These are phyloP conservation scores for Trichoderma sp. DNA, from an alignment of 2,329 filamentous ascomycete genomes.

Conservation along the genomic window DNA sequence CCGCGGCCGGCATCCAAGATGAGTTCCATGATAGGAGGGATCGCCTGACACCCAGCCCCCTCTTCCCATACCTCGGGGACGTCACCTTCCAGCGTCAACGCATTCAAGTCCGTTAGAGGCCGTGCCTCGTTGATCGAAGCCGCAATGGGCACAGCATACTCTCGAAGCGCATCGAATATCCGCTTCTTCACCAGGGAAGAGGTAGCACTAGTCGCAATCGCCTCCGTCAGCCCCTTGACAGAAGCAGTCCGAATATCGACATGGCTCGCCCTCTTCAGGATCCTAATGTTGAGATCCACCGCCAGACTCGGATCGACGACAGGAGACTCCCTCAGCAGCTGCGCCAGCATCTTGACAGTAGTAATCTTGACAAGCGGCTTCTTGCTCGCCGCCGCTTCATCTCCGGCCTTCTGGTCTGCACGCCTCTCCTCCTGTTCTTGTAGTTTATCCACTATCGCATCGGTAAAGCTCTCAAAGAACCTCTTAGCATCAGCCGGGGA, in stretches of 20 bases:
- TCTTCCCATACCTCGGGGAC: conserved; percentile 5
- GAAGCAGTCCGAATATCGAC: conserved; percentile 40
- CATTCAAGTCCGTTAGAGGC: conserved; percentile 10
- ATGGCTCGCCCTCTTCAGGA: conserved; percentile 39
- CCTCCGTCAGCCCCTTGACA: conserved; percentile 36
- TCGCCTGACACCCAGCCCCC: neutral
- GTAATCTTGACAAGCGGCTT: conserved; percentile 40
- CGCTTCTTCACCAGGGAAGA: conserved; percentile 10
- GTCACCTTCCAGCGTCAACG: neutral
- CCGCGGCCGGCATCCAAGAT: neutral
- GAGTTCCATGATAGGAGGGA: neutral
- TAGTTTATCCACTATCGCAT: conserved; percentile 38
- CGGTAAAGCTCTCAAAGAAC: conserved; percentile 37
- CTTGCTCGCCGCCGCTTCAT: neutral
- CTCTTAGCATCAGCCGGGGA: conserved; percentile 33
- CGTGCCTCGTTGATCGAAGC: conserved; percentile 15
- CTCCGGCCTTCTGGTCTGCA: neutral
- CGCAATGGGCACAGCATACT: conserved; percentile 14
- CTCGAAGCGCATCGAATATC: neutral
- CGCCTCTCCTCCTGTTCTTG: conserved; percentile 30
- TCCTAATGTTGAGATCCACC: conserved; percentile 36
- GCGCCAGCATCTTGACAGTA: conserved; percentile 45
- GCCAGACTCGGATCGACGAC: conserved; percentile 36
- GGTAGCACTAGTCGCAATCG: conserved; percentile 29
- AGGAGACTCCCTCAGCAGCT: conserved; percentile 37